Conservation (phyloP, 805 yeast genomes). For the Candida odintsovae region DNA sequence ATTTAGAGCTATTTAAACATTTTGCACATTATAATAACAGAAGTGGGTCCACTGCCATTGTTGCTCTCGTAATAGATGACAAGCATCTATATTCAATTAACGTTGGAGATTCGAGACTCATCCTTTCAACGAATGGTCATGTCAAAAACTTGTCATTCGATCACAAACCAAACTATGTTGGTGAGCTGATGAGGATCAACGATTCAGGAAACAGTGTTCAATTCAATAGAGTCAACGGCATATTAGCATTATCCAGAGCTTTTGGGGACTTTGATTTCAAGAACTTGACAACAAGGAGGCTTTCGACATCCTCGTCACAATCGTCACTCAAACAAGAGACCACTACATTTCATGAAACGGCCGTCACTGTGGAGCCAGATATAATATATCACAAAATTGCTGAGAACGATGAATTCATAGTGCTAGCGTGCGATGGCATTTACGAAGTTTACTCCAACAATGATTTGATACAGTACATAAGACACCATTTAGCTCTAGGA, state of each 20-base stretch:
- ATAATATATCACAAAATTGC: conserved; percentile 49
- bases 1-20: conserved; percentile 35
- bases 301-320: conserved; percentile 1
- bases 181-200: conserved; percentile 83
- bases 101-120: conserved; percentile 72
- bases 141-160: conserved; percentile 63
- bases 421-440: conserved; percentile 78
- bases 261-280: conserved; percentile 70
- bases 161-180: conserved; percentile 94
- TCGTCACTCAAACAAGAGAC: conserved; percentile 3
- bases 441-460: conserved; percentile 68
- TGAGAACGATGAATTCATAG: conserved; percentile 55
- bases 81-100: conserved; percentile 53
- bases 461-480: conserved; percentile 45
- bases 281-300: conserved; percentile 7
- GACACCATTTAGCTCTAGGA: conserved; percentile 54
- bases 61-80: conserved; percentile 38
- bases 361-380: conserved; percentile 79
- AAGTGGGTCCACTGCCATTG: conserved; percentile 50
- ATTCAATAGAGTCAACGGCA: conserved; percentile 91
- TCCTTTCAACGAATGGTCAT: conserved; percentile 41
- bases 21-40: conserved; percentile 22
- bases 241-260: conserved; percentile 87
- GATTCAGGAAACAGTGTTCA: conserved; percentile 95
- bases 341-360: conserved; percentile 40